Base-by-base conservation (phyloP, 1,139 yeast species). In the Yamadazyma buinensis region DNA sequence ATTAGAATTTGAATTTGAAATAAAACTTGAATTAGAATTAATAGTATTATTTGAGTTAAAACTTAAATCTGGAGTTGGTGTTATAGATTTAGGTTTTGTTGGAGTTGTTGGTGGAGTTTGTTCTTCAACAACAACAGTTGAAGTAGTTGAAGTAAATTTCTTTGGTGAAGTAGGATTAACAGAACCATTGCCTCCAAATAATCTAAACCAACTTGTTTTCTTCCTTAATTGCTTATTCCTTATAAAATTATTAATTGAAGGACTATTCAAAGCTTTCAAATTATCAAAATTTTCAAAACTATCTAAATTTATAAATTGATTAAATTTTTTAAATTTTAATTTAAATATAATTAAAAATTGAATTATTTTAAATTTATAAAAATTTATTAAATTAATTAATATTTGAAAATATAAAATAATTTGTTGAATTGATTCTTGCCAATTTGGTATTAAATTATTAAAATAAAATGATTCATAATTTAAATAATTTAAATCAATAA, bases 351-450 rank as follows among this genome's bases (percentile, higher is more conserved):
- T 54, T 43, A 66, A 65, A 44, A 60, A 65, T 43, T 70, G 76
- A 17, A 67, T 52, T 19, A 70, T 58, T 43, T 70, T 70, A 51
- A 59, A 68, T 48, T 70, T 70, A 56, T 66, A 70, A 43, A 68
- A 69, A 36, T 64, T 64, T 29, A 69, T 54, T 28, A 68, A 47
- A 37, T 65, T 67, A 28, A 68, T 51, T 9, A 70, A 60, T 7
- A 67, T 49, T 29, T 58, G 43, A 42, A 62, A 63, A 39, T 70
- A 67, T 40, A 66, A 73, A 15, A 61, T 55, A 33, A 68, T 46
- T 44, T 67, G 74, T 42, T 63, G 59, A 21, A 67, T 57, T 10
- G 72, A 70, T 42, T 70, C 76, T 40, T 69, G 72, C 74, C 74
- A 69, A 34, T 63, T 57, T 1, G 75, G 71, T 7, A 68, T 54